These are phyloP conservation scores for Trametes sanguinea DNA, from an alignment of 768 basidiomycete species.

Conservation along the genomic window DNA sequence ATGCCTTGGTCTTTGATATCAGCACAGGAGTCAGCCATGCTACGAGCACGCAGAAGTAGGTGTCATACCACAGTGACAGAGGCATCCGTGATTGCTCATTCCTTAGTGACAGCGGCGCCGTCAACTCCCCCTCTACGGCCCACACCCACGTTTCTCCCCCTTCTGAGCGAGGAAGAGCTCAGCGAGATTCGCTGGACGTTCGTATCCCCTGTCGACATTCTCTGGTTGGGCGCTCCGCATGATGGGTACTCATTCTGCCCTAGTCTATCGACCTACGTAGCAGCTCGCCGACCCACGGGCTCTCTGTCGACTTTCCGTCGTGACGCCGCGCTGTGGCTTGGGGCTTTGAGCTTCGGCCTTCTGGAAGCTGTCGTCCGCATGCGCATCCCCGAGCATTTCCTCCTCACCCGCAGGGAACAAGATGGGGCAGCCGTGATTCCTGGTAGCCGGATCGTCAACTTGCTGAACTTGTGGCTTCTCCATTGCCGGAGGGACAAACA, in stretches of 20 bases:
- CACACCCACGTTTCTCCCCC: background rate
- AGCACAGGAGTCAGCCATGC: background rate
- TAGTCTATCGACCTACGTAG: background rate
- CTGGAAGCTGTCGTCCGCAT: background rate
- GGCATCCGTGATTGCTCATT: no score
- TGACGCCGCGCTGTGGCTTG: background rate
- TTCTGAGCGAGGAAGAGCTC: background rate
- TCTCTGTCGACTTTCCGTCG: background rate
- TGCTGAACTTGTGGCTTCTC: background rate
- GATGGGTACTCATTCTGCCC: slow-evolving; percentile 2
- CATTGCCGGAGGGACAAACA: background rate
- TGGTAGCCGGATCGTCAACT: background rate
- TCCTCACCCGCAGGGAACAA: background rate
- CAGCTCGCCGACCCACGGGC: background rate
- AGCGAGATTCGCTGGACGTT: background rate
- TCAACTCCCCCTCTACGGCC: no score
- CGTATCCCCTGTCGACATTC: background rate
- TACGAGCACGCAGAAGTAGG: no score
- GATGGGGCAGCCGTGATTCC: background rate
- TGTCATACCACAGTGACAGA: no score
- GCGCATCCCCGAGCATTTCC: background rate
- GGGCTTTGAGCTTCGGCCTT: background rate
- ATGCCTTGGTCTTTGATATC: slow-evolving; percentile 4
- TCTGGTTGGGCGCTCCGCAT: background rate
- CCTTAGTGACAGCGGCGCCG: no score